Base-by-base conservation (phyloP, 495 filamentous ascomycete genomes). In the Penicilliopsis zonata region DNA sequence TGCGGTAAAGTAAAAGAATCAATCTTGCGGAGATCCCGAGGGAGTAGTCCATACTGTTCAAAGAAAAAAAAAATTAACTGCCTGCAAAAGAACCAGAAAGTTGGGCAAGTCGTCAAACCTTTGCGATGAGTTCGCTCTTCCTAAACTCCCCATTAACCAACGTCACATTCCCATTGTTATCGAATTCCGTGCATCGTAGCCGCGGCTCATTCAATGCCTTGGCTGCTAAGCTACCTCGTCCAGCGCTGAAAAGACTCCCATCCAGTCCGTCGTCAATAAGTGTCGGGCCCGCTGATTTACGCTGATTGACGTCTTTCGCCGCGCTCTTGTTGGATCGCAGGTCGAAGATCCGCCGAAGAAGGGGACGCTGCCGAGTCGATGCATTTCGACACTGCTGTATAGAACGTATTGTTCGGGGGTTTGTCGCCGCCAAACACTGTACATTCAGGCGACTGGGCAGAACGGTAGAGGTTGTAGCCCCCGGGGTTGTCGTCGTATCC, bases 1-100 rank as follows among this genome's bases (percentile, higher is more conserved):
- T 94, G 84, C 4, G 90, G 90, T n/a, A 98, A 73, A 40, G 93
- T 80, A 31, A 84, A 94, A n/a, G 86, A 93, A 50, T 95, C 90
- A 44, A 96, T 94, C 53, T 98, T 98, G 44, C 90, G 82, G 5
- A 98, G 69, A 65, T 98, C 90, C 29, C 90, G 87, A 32, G 92
- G 87, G 9, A 95, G 75, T 16, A 98, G 75, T 22, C 90, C 90
- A 50, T 95, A 95, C 86, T 95, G 38, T 44, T 10, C 5, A 14
- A 7, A 7, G n/a, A n/a, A 4, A 30, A 12, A 9, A n/a, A 7
- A 18, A 1, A 12, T 10, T 15, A 10, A 12, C 19, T 18, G 28
- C n/a, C 10, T 10, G 16, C 13, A 9, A 13, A 4, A 9, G 13
- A 15, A 24, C 14, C 9, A 6, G 28, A 16, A 16, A 15, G 6